Evolutionary conservation across 2,329 filamentous ascomycete genomes (phyloP), one percentile per base, ranked within the genome.

Genomic region (Chlorencoelia australis): DNA sequence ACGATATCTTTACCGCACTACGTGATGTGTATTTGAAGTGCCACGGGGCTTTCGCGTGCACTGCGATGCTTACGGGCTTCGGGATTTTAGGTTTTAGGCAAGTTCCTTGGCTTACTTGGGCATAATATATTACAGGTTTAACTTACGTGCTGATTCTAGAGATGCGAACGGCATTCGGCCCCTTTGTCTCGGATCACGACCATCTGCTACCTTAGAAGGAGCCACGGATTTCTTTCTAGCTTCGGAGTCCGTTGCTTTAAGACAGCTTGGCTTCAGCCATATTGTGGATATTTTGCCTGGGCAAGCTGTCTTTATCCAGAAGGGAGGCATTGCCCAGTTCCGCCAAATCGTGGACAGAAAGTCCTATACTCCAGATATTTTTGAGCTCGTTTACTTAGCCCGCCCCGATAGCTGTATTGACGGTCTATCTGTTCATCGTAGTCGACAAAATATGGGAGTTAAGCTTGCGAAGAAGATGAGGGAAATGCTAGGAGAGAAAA

Each of bases 381-480:
- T 93, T 52, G 85, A 93, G 60, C 86, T 79, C 46, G 81, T 94
- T 40, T 94, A 94, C 63, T 87, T 94, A 51, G 80, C 84, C 10
- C 70, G 87, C 2, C 84, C 84, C 1, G 87, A 94, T 58, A 79
- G 75, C 1, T 68, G 79, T 48, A 89, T 94, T 39, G 87, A 94
- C 53, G 86, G 85, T 13, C 93, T 94, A 46, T 86, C 82, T 38
- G 82, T 95, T 17, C 78, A 94, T 55, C 75, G 78, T 47, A 86
- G 81, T 48, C 75, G 88, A 35, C 79, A 89, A 54, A 82, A 84
- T 50, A 94, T 94, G 88, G 87, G 87, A 30, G 69, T 74, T 54
- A 81, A 81, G 54, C 69, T 95, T 27, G 88, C 85, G 10, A 71
- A 82, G 44, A 82, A 74, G 32, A 75, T 94, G 48, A 69, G 70